Conservation (phyloP, 352 stramenopile genomes). For the Globisporangium abappressorium region DNA sequence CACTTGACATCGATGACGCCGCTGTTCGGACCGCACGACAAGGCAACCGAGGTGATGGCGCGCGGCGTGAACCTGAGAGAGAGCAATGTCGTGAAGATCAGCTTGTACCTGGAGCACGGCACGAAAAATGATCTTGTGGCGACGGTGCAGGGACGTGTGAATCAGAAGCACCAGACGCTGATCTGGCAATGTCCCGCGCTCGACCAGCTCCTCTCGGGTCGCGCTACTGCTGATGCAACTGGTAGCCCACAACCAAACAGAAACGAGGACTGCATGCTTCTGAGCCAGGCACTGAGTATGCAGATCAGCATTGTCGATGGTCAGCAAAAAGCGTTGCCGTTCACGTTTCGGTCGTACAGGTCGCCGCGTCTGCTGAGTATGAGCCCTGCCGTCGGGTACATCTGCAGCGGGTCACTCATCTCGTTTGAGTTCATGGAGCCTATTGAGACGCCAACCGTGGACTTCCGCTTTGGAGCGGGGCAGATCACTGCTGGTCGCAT, state of each 20-base stretch:
- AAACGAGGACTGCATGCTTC: conserved; percentile 32
- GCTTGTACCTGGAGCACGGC: conserved; percentile 29
- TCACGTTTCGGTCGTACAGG: conserved; percentile 60
- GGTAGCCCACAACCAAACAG: background rate
- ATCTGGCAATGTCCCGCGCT: conserved; percentile 53
- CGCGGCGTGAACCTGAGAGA: conserved; percentile 38
- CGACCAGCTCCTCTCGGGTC: conserved; percentile 3
- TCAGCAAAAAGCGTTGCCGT: conserved; percentile 45
- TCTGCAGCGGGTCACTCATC: conserved; percentile 57
- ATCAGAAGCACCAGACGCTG: conserved; percentile 42
- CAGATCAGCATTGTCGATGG: conserved; percentile 58
- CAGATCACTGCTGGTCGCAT: conserved; percentile 31
- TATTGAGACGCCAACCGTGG: conserved; percentile 54
- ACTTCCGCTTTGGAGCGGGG: conserved; percentile 56
- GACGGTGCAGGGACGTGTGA: conserved; percentile 32
- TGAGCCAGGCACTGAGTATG: conserved; percentile 39
- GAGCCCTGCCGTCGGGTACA: conserved; percentile 52
- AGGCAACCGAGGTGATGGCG: conserved; percentile 45
- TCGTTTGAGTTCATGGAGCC: conserved; percentile 61
- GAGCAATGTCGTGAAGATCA: conserved; percentile 41
- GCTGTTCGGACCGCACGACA: conserved; percentile 43
- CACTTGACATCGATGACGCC: conserved; percentile 42
- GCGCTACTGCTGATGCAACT: background rate
- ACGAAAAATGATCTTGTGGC: conserved; percentile 10
- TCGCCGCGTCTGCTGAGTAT: conserved; percentile 43